These are phyloP conservation scores for Chaetomium sp. DNA, from an alignment of 2,329 filamentous ascomycete species.

Conservation along the genomic window DNA sequence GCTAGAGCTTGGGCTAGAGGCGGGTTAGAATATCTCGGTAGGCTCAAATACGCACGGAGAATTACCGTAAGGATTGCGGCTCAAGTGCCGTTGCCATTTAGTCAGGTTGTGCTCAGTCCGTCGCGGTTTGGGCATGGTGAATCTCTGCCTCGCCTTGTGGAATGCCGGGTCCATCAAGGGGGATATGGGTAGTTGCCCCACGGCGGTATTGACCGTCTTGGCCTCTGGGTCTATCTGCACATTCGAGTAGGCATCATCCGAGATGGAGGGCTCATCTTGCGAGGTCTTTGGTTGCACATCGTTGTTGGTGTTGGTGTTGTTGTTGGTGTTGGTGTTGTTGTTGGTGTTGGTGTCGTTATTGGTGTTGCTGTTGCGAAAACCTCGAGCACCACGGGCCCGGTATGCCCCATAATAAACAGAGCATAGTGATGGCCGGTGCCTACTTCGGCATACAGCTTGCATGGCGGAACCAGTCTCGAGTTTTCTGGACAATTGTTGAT, in stretches of 20 bases:
- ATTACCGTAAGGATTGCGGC: slow-evolving; percentile 67
- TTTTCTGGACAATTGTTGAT: background rate
- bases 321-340: no score
- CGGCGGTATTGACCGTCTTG: slow-evolving; percentile 50
- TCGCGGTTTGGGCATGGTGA: slow-evolving; percentile 42
- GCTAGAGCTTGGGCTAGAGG: slow-evolving; percentile 61
- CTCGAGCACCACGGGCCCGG: background rate
- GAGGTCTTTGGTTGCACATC: background rate
- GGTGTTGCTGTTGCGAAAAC: slow-evolving; percentile 11
- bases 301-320: slow-evolving; percentile 24
- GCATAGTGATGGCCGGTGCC: background rate
- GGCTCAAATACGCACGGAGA: background rate
- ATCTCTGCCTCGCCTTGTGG: slow-evolving; percentile 49
- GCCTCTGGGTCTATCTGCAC: slow-evolving; percentile 41
- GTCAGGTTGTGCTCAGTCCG: slow-evolving; percentile 37
- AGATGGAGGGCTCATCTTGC: background rate
- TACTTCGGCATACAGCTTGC: background rate
- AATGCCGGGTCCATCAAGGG: slow-evolving; percentile 57
- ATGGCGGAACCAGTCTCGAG: background rate
- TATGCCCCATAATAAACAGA: background rate
- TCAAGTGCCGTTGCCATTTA: slow-evolving; percentile 59
- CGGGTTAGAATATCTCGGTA: background rate
- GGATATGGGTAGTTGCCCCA: slow-evolving; percentile 54
- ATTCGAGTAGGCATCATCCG: slow-evolving; percentile 9
- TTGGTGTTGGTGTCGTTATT: no score